Conservation (phyloP, 106 monocot genomes). For the Acanthochlamys bracteata region DNA sequence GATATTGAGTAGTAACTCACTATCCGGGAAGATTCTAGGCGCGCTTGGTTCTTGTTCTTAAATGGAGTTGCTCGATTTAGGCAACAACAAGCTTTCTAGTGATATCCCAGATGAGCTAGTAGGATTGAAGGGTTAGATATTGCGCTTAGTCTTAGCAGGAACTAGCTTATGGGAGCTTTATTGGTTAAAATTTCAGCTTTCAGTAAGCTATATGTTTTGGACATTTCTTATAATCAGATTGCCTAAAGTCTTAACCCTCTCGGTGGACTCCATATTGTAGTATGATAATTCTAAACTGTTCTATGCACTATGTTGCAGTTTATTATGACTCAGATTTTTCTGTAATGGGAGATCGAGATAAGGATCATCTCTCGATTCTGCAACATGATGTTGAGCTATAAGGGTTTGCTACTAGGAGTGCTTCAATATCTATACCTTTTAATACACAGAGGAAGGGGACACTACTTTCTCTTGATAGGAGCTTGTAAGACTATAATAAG, state of each 20-base stretch:
- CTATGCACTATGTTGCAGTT: too few species aligned
- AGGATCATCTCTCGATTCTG: too few species aligned
- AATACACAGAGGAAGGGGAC: too few species aligned
- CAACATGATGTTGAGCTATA: too few species aligned
- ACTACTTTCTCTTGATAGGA: too few species aligned
- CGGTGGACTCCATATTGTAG: conserved; percentile 32
- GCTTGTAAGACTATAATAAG: too few species aligned
- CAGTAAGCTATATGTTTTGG: conserved; percentile 61
- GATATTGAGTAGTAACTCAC: conserved; percentile 40
- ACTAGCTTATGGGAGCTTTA: conserved; percentile 58
- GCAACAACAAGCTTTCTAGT: conserved; percentile 58
- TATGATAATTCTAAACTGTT: too few species aligned
- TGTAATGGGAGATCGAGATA: too few species aligned
- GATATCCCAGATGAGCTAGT: conserved; percentile 59
- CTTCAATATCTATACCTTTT: too few species aligned
- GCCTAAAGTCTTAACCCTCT: conserved; percentile 53
- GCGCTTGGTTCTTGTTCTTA: conserved; percentile 47
- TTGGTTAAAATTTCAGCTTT: conserved; percentile 48
- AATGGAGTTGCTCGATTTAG: conserved; percentile 73
- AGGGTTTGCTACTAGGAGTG: too few species aligned
- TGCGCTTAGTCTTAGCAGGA: conserved; percentile 74
- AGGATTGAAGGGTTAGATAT: conserved; percentile 69
- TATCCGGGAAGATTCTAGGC: conserved; percentile 52
- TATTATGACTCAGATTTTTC: too few species aligned
- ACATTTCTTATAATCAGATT: conserved; percentile 67